These are phyloP conservation scores for Turnera subulata DNA, from an alignment of 345 rosid species.

Conservation along the genomic window DNA sequence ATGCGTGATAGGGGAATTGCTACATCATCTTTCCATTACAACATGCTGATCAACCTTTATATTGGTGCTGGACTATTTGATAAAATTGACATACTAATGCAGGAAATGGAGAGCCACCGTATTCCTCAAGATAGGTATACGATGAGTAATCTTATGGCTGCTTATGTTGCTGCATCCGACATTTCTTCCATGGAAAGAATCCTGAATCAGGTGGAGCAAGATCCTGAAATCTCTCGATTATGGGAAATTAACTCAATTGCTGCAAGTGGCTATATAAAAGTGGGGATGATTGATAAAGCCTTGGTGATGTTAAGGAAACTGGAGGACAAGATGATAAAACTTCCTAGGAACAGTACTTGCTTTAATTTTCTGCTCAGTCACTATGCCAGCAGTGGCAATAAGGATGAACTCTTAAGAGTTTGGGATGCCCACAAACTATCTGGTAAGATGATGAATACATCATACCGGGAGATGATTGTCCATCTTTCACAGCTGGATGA, in stretches of 20 bases:
- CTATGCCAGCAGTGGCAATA: constrained; percentile 33
- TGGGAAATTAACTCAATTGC: constrained; percentile 14
- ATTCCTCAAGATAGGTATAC: constrained; percentile 16
- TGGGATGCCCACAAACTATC: constrained; percentile 33
- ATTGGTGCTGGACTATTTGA: constrained; percentile 16
- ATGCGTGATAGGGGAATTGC: constrained; percentile 32
- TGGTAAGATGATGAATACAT: constrained; percentile 13
- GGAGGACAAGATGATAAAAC: constrained; percentile 23
- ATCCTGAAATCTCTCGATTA: constrained; percentile 16
- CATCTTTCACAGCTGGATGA: constrained; percentile 39
- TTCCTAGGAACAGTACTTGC: not conserved
- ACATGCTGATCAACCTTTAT: constrained; percentile 27
- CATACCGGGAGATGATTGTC: constrained; percentile 15
- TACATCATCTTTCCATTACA: constrained; percentile 6
- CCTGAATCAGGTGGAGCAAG: constrained; percentile 26
- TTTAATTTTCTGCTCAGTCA: constrained; percentile 24
- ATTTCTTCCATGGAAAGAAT: constrained; percentile 20
- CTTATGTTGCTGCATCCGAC: constrained; percentile 30
- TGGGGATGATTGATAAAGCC: constrained; percentile 29
- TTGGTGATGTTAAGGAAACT: constrained; percentile 25
- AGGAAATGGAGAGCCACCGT: constrained; percentile 32
- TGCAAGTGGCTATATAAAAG: constrained; percentile 23
- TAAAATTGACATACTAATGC: constrained; percentile 22
- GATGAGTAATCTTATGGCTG: constrained; percentile 16
- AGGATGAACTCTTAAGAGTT: constrained; percentile 37